Evolutionary conservation across 2,329 filamentous ascomycete species (phyloP).

Genomic region (Talaromyces sp.): DNA sequence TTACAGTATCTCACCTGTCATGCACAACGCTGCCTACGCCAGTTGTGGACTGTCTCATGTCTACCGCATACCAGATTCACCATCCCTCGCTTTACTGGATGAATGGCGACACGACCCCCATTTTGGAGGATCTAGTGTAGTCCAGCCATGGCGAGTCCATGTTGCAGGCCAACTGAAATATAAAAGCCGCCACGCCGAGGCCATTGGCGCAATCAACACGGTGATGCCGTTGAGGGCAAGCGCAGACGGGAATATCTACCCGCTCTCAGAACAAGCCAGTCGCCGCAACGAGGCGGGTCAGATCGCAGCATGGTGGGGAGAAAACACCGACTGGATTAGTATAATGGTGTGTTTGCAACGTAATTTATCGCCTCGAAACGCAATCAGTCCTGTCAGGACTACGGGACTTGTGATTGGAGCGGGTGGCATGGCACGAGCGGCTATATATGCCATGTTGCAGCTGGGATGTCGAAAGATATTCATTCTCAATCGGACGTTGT

Average conservation of each 20-base stretch:
- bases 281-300: constrained; percentile 44
- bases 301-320: constrained; percentile 45
- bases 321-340: constrained; percentile 47
- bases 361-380: constrained; percentile 50
- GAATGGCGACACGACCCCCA: constrained; percentile 38
- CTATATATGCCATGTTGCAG: constrained; percentile 75
- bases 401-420: constrained; percentile 58
- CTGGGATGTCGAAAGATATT: constrained; percentile 74
- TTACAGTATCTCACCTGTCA: constrained; percentile 44
- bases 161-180: constrained; percentile 39
- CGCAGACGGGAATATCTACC: constrained; percentile 37
- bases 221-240: constrained; percentile 44
- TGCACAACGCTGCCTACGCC: constrained; percentile 45
- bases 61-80: constrained; percentile 40
- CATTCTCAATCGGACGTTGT: constrained; percentile 68
- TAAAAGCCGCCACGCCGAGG: constrained; percentile 45
- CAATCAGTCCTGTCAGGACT: constrained; percentile 50
- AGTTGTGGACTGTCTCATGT: constrained; percentile 42
- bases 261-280: constrained; percentile 41
- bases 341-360: constrained; percentile 44
- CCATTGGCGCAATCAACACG: constrained; percentile 48
- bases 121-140: constrained; percentile 45
- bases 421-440: constrained; percentile 75
- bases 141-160: constrained; percentile 46
- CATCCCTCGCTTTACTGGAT: constrained; percentile 39